A percentile compares a stretch with the other conserved stretches of the same genome.
phyloP scores from a whole-genome alignment of 768 basidiomycete genomes.

The Xerocomellus amylosporus region DNA sequence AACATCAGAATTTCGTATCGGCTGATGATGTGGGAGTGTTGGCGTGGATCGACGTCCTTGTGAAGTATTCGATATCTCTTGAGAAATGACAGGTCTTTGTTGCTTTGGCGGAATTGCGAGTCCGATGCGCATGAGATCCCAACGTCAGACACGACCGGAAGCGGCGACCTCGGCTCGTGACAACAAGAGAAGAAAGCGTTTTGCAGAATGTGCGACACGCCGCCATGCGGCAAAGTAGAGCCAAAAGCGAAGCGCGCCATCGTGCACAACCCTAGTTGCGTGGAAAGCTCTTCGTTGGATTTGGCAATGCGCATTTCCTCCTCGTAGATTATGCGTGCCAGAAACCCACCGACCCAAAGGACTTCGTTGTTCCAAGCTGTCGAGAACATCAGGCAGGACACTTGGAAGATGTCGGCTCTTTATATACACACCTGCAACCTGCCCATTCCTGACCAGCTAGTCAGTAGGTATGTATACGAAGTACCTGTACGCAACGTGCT shows the following conservation, averaged over 20 bases:
- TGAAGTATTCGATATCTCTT: conserved; percentile 6
- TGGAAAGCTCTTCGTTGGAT: not conserved
- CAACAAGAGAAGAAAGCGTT: conserved; percentile 14
- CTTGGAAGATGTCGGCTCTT: not conserved
- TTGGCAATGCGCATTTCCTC: conserved; percentile 51
- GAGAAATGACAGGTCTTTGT: conserved; percentile 6
- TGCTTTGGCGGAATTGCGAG: conserved; percentile 3
- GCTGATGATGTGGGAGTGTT: conserved; percentile 3
- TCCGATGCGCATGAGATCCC: conserved; percentile 4
- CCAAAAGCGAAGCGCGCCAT: conserved; percentile 79
- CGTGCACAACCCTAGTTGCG: conserved; percentile 54
- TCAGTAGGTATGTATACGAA: not conserved
- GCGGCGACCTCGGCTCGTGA: not conserved
- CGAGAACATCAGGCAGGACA: not conserved
- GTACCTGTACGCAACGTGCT: conserved; percentile 22
- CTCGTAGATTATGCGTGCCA: conserved; percentile 83
- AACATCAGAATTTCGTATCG: conserved; percentile 7
- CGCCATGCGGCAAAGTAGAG: conserved; percentile 27
- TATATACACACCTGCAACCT: conserved; percentile 61
- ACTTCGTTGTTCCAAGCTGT: conserved; percentile 90
- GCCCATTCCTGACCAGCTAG: conserved; percentile 60
- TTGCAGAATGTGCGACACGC: conserved; percentile 13
- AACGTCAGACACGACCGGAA: conserved; percentile 13
- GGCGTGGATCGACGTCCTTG: not conserved
- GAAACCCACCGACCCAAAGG: conserved; percentile 75